Percentiles rank a stretch among this genome's conserved stretches.
Evolutionary conservation across 2,329 filamentous ascomycete genomes (phyloP).

Genomic region (Colletotrichum magnum): DNA sequence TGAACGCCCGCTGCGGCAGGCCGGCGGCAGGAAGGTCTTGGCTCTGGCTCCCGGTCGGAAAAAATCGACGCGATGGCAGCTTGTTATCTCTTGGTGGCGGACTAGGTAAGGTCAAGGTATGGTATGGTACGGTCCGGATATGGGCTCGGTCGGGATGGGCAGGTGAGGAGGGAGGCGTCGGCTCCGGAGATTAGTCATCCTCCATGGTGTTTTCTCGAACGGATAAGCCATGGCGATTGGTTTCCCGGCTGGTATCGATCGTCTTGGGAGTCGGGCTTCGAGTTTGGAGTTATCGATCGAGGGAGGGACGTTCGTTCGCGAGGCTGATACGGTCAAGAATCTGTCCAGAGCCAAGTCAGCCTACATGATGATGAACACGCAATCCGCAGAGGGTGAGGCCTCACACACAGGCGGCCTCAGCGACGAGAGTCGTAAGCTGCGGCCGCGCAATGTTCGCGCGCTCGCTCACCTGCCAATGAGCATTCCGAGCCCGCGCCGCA

Average conservation of each 20-base stretch:
- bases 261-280: no score
- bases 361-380: no score
- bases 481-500: background rate
- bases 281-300: no score
- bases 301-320: no score
- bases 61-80: slow-evolving; percentile 23
- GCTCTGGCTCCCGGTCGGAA: slow-evolving; percentile 13
- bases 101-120: background rate
- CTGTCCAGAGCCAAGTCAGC: no score
- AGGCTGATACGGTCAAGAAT: no score
- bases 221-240: no score
- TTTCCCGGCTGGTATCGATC: no score
- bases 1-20: slow-evolving; percentile 33
- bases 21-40: slow-evolving; percentile 15
- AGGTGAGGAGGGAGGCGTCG: background rate
- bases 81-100: slow-evolving; percentile 29
- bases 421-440: background rate
- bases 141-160: background rate
- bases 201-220: no score
- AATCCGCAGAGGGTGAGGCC: no score
- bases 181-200: slow-evolving; percentile 4
- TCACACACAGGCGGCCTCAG: no score
- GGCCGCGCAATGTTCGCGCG: no score
- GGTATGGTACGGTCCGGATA: background rate
- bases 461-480: slow-evolving; percentile 16